Evolutionary conservation across 768 basidiomycete species (phyloP).

Genomic region (Peribolospora baueri): DNA sequence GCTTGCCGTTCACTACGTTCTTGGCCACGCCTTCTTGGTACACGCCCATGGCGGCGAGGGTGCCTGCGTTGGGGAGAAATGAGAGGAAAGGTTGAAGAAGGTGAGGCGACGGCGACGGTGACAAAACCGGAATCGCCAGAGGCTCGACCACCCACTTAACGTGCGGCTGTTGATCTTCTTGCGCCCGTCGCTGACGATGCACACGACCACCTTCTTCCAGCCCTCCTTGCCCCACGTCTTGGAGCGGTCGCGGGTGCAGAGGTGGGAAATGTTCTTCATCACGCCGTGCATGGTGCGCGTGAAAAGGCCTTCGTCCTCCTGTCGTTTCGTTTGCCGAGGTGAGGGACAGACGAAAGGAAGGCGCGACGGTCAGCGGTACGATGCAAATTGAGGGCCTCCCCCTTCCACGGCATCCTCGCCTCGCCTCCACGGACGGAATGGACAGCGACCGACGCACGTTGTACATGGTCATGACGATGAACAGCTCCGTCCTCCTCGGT

Average conservation of each 20-base stretch:
- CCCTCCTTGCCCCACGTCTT: conserved; percentile 95
- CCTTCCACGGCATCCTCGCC: conserved; percentile 3
- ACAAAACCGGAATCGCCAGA: neutral
- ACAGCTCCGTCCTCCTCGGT: conserved; percentile 68
- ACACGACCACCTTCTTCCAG: conserved; percentile 80
- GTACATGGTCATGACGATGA: conserved; percentile 97
- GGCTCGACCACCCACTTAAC: no score
- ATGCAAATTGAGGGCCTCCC: neutral
- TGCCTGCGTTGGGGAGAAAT: conserved; percentile 14
- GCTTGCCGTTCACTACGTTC: conserved; percentile 42
- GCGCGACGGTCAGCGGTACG: neutral
- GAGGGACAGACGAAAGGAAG: neutral
- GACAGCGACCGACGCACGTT: conserved; percentile 36
- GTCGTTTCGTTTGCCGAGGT: neutral
- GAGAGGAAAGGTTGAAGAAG: neutral
- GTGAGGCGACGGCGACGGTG: neutral
- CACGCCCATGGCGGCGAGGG: conserved; percentile 75
- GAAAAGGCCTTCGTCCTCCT: conserved; percentile 50
- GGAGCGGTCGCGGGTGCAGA: conserved; percentile 60
- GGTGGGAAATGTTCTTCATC: conserved; percentile 73
- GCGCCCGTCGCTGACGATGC: conserved; percentile 70
- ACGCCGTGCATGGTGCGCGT: conserved; percentile 82
- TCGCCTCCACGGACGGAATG: neutral
- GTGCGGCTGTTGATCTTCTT: conserved; percentile 63
- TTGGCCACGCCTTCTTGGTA: conserved; percentile 89